A percentile compares a stretch with the other conserved stretches of the same genome.
Evolutionary conservation across 2,329 filamentous ascomycete species (phyloP).

Genomic region (Stemphylium lycopersici): DNA sequence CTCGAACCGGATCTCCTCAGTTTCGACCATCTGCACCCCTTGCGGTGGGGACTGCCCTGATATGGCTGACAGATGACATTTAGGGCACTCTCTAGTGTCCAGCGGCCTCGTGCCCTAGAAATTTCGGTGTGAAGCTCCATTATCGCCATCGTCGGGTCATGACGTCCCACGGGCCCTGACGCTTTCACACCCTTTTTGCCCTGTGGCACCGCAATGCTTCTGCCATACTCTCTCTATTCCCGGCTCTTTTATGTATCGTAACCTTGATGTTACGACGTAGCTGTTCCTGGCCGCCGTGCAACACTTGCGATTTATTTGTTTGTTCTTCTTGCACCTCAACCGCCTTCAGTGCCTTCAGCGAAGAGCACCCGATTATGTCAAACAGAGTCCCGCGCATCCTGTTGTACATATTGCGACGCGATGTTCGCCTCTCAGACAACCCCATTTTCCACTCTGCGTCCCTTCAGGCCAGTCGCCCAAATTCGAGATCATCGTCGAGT

Average conservation of each 20-base stretch:
- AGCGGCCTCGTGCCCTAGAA: conserved; percentile 29
- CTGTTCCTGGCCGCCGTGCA: conserved; percentile 39
- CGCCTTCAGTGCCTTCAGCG: conserved; percentile 17
- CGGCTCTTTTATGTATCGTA: conserved; percentile 19
- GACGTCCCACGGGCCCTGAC: conserved; percentile 26
- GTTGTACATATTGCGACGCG: conserved; percentile 74
- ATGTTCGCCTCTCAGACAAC: conserved; percentile 76
- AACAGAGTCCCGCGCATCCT: conserved; percentile 55
- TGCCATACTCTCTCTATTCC: conserved; percentile 9
- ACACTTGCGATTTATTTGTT: conserved; percentile 31
- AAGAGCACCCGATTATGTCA: conserved; percentile 28
- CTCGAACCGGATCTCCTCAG: conserved; percentile 36
- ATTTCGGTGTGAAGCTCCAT: conserved; percentile 26
- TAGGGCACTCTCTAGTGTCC: conserved; percentile 28
- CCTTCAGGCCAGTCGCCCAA: conserved; percentile 24
- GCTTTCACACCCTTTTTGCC: conserved; percentile 14
- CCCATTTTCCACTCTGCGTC: conserved; percentile 68
- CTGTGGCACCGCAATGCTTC: conserved; percentile 29
- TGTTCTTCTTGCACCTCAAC: conserved; percentile 33
- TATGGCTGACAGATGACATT: conserved; percentile 36
- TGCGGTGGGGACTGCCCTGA: conserved; percentile 24
- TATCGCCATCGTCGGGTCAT: conserved; percentile 27
- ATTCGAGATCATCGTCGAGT: conserved; percentile 9
- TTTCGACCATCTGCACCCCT: conserved; percentile 29
- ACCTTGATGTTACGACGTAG: conserved; percentile 43